Evolutionary conservation across 352 stramenopile genomes (phyloP), one percentile per base, ranked within the genome.

Genomic region (Pythium sukuiense): DNA sequence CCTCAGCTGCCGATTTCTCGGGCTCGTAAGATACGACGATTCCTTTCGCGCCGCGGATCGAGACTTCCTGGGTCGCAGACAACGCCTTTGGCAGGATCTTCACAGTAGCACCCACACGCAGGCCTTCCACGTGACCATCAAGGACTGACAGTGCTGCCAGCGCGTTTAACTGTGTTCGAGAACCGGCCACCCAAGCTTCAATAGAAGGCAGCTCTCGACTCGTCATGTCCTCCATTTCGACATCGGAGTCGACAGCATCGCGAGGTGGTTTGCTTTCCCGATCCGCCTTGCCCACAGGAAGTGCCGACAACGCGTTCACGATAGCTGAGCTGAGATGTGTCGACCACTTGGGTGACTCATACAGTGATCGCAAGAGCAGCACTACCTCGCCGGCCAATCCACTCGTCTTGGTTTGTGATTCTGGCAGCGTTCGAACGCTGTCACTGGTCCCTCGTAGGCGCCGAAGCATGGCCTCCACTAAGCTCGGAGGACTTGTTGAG

Each of bases 171-270:
- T 92, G 89, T 33, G 60, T 73, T 5, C 68, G 62, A 13, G 69
- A 85, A 65, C 90, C 80, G 2, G 59, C 52, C 18, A 69, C 80
- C 84, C 84, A 94, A 13, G 52, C 70, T 32, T 77, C 71, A 2
- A 90, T 55, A 16, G 80, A 85, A 0, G 85, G 86, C 2, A 79
- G 61, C 16, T 89, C 81, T 13, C 80, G 76, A 18, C 32, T 33
- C n/a, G 76, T 84, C 46, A 83, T 81, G 27, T 96, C 88, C 71
- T 95, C 88, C 85, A 93, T 93, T 58, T 95, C 88, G 14, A 95
- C 83, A 69, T 95, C 87, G 1, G 79, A 79, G 57, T 95, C 87
- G 0, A 70, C 66, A 6, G 59, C 71, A 53, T 75, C 66, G 32
- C 55, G 35, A 14, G 46, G 14, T 16, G 27, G 32, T 12, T 52